Conservation (phyloP, 2,329 filamentous ascomycete species). For the Colletotrichum godetiae region DNA sequence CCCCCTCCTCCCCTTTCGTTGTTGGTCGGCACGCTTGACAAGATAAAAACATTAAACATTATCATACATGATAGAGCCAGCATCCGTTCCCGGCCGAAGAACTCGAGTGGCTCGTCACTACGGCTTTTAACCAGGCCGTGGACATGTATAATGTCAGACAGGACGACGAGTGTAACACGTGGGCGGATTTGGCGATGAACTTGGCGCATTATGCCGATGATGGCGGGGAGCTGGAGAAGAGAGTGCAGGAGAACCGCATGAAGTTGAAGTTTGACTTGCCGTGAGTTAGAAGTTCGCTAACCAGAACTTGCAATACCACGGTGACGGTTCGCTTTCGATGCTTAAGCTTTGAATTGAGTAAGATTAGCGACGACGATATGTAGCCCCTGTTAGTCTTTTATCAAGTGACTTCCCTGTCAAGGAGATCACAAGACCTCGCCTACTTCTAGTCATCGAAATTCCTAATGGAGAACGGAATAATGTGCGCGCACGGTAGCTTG, state of each 20-base stretch:
- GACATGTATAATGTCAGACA: conserved; percentile 71
- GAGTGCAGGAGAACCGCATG: conserved; percentile 8
- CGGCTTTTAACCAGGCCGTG: conserved; percentile 76
- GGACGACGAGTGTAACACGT: conserved; percentile 65
- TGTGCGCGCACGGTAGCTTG: too few species aligned
- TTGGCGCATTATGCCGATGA: conserved; percentile 71
- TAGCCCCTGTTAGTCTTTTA: too few species aligned
- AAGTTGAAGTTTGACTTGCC: conserved; percentile 15
- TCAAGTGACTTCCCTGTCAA: too few species aligned
- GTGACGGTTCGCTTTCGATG: too few species aligned
- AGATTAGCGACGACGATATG: too few species aligned
- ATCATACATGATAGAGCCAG: conserved; percentile 45
- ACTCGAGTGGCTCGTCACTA: conserved; percentile 80
- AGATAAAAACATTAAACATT: not conserved
- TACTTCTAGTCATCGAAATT: too few species aligned
- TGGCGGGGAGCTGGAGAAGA: conserved; percentile 51
- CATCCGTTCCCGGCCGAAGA: conserved; percentile 72
- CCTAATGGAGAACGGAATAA: too few species aligned
- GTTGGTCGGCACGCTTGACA: not conserved
- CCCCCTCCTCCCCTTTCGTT: not conserved
- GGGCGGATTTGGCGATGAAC: conserved; percentile 72
- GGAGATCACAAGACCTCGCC: too few species aligned
- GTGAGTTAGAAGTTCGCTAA: not conserved
- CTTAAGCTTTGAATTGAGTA: too few species aligned
- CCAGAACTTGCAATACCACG: too few species aligned